These are phyloP conservation scores for Fusarium caatingaense DNA, from an alignment of 2,329 filamentous ascomycete genomes.

Conservation along the genomic window DNA sequence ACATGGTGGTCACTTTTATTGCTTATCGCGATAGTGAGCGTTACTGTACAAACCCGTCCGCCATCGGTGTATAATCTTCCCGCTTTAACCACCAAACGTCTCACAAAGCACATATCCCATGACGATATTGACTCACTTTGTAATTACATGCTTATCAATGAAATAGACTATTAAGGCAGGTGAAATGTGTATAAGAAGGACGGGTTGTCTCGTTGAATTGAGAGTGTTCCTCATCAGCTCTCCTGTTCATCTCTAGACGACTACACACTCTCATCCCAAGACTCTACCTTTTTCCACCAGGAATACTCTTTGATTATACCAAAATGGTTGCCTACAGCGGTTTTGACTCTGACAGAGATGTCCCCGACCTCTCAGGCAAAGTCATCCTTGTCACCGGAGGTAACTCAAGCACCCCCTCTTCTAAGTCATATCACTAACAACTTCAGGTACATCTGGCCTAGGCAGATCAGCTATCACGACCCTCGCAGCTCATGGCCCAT, in stretches of 20 bases:
- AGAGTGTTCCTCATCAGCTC: neutral
- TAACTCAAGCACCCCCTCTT: slow-evolving; percentile 31
- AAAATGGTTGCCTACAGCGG: slow-evolving; percentile 32
- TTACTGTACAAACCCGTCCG: neutral
- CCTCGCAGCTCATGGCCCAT: slow-evolving; percentile 56
- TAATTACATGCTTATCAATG: neutral
- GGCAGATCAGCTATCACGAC: slow-evolving; percentile 46
- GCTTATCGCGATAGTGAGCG: slow-evolving; percentile 23
- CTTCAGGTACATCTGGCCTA: slow-evolving; percentile 51
- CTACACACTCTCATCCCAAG: neutral
- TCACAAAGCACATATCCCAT: neutral
- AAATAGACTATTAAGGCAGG: neutral
- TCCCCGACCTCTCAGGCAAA: slow-evolving; percentile 59
- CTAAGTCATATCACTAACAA: neutral
- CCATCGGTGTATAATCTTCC: slow-evolving; percentile 29
- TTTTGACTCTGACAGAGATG: slow-evolving; percentile 56
- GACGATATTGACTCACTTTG: slow-evolving; percentile 10
- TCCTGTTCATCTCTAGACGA: neutral
- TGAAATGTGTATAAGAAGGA: slow-evolving; percentile 9
- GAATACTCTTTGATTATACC: no score
- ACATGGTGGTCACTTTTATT: no score
- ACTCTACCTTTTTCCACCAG: neutral
- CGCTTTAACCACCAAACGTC: slow-evolving; percentile 15
- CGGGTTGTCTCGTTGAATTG: neutral
- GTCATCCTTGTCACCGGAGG: slow-evolving; percentile 64